A percentile compares a stretch with the other conserved stretches of the same genome.
These are phyloP conservation scores for Ephemerocybe angulata DNA, from an alignment of 768 basidiomycete genomes.

Conservation along the genomic window DNA sequence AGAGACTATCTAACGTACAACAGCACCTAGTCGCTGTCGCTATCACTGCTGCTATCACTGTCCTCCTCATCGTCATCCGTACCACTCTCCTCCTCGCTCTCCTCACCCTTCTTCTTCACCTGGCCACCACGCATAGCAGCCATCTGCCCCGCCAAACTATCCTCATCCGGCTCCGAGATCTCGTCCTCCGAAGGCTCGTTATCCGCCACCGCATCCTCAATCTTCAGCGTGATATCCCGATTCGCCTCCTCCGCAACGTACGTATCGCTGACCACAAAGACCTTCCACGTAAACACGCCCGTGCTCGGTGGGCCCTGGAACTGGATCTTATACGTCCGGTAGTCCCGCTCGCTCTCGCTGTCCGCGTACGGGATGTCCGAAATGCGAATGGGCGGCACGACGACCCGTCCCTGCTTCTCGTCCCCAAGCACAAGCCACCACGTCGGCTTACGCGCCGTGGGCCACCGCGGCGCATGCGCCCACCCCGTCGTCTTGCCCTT, in stretches of 20 bases:
- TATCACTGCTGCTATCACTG: slow-evolving; percentile 37
- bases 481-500: slow-evolving; percentile 40
- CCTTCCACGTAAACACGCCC: slow-evolving; percentile 85
- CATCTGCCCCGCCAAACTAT: slow-evolving; percentile 95
- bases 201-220: slow-evolving; percentile 65
- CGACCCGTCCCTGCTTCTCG: slow-evolving; percentile 76
- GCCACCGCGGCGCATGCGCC: slow-evolving; percentile 95
- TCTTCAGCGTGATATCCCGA: slow-evolving; percentile 78
- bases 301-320: slow-evolving; percentile 90
- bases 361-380: slow-evolving; percentile 70
- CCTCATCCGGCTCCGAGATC: slow-evolving; percentile 97
- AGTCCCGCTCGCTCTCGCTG: slow-evolving; percentile 45
- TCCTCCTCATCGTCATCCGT: slow-evolving; percentile 48
- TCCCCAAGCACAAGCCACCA: slow-evolving; percentile 94
- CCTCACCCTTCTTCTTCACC: slow-evolving; percentile 65
- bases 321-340: slow-evolving; percentile 83
- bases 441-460: slow-evolving; percentile 82
- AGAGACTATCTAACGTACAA: too few species aligned
- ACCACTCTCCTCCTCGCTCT: slow-evolving; percentile 46
- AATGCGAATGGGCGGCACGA: slow-evolving; percentile 83
- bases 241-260: slow-evolving; percentile 78
- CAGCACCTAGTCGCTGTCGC: slow-evolving; percentile 20
- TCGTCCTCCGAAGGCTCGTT: slow-evolving; percentile 77
- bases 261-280: slow-evolving; percentile 83
- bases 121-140: slow-evolving; percentile 87